Conservation (phyloP, 2,329 filamentous ascomycete species). For the Penicillium sp. region DNA sequence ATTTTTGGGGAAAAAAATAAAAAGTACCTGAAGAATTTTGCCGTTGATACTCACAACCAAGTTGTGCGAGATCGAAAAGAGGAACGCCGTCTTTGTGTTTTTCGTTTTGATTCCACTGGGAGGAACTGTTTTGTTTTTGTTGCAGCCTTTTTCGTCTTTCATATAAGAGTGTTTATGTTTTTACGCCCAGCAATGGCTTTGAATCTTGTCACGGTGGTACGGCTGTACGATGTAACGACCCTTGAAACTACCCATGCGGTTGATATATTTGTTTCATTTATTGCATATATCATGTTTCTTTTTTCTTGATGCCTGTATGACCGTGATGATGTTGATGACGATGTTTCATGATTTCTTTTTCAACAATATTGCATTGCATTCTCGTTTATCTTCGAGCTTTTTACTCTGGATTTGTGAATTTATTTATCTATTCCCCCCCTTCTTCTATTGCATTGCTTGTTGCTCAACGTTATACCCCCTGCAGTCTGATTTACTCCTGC, state of each 20-base stretch:
- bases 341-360: constrained; percentile 2
- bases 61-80: not conserved
- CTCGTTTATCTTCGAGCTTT: not conserved
- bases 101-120: constrained; percentile 9
- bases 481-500: constrained; percentile 1
- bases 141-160: constrained; percentile 10
- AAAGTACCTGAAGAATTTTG: not conserved
- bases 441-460: constrained; percentile 8
- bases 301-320: constrained; percentile 14
- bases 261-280: constrained; percentile 10
- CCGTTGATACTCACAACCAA: not conserved
- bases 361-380: constrained; percentile 15
- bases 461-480: constrained; percentile 14
- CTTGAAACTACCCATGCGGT: constrained; percentile 20
- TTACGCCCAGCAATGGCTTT: constrained; percentile 10
- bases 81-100: not conserved
- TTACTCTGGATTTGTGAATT: not conserved
- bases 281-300: constrained; percentile 12
- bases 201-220: constrained; percentile 24
- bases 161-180: constrained; percentile 14
- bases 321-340: constrained; percentile 13
- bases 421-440: not conserved
- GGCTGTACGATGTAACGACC: constrained; percentile 36
- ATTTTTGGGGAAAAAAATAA: constrained; percentile 16
- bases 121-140: constrained; percentile 20